phyloP scores from a whole-genome alignment of 1,284 basidiomycete genomes.

The Coniophora puteana region DNA sequence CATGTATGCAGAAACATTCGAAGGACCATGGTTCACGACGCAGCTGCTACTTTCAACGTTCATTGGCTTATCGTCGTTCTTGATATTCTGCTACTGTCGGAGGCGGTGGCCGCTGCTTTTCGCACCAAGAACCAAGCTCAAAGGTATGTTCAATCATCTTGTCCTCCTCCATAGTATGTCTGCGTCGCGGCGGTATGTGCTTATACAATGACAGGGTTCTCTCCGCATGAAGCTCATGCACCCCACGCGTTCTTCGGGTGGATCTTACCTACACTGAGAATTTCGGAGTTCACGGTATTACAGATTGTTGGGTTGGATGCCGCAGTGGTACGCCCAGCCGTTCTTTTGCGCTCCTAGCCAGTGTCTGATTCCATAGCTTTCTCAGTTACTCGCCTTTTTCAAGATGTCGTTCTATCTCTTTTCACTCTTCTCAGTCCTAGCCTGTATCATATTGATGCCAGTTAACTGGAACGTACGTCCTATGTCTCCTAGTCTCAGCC shows the following conservation, averaged over 20 bases:
- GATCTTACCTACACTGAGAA: slow-evolving; percentile 89
- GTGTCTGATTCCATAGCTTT: slow-evolving; percentile 6
- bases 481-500: not conserved
- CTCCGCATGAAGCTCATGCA: slow-evolving; percentile 84
- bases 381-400: slow-evolving; percentile 88
- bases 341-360: not conserved
- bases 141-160: too few relatives aligned
- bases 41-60: slow-evolving; percentile 78
- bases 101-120: slow-evolving; percentile 88
- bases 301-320: slow-evolving; percentile 97
- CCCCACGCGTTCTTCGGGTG: slow-evolving; percentile 89
- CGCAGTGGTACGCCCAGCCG: slow-evolving; percentile 67
- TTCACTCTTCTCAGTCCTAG: slow-evolving; percentile 79
- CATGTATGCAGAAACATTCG: slow-evolving; percentile 58
- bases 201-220: slow-evolving; percentile 60
- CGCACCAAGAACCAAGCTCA: slow-evolving; percentile 90
- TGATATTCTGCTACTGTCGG: slow-evolving; percentile 86
- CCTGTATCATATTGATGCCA: slow-evolving; percentile 81
- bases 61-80: slow-evolving; percentile 79
- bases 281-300: slow-evolving; percentile 90
- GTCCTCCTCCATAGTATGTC: slow-evolving; percentile 15
- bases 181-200: slow-evolving; percentile 2
- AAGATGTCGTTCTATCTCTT: slow-evolving; percentile 94
- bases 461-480: slow-evolving; percentile 77
- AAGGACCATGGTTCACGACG: slow-evolving; percentile 92